Evolutionary conservation across 2,329 filamentous ascomycete species (phyloP), one percentile per base, ranked within the genome.

Genomic region (Ceratocystiopsis sp.): DNA sequence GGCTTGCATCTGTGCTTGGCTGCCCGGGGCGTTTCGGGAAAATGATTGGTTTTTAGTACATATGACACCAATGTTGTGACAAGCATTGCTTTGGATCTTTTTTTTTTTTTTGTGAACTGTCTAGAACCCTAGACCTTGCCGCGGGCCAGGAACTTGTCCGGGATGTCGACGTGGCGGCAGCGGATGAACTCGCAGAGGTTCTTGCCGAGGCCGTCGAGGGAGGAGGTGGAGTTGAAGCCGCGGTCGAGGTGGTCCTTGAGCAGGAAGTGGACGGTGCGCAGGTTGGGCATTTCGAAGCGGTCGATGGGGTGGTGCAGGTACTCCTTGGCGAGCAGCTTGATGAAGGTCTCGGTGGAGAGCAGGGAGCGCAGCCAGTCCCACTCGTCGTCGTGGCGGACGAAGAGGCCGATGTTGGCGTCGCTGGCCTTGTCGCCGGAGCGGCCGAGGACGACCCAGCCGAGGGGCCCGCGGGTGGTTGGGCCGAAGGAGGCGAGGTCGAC

Each of bases 331-430:
- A 64, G 52, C 3, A 64, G 45, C 21, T 55, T 53, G 21, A 59
- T 55, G 37, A 71, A 48, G 15, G 56, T 61, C 1, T 54, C 52
- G 10, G 55, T 52, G 0, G 59, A 67, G 49, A 71, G 53, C 6
- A 67, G 38, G 2, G 54, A 55, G 34, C 62, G 57, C 14, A 69
- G 48, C 65, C 65, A 68, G 5, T 62, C 56, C 48, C 61, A 69
- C 49, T 68, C 64, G 38, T 66, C 61, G 1, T 54, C 52, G 16
- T 60, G 48, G 6, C 61, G 54, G 6, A 66, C 62, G 49, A 65
- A 73, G 46, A 68, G 60, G 0, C 65, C 65, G 4, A 66, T 56
- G 40, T 68, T 68, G 32, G 56, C 58, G 48, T 68, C 61, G 0
- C 58, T 56, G 0, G 58, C 63, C 45, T 68, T 69, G 41, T 69